Conservation (phyloP, 1,139 yeast genomes). For the Candida dubliniensis region DNA sequence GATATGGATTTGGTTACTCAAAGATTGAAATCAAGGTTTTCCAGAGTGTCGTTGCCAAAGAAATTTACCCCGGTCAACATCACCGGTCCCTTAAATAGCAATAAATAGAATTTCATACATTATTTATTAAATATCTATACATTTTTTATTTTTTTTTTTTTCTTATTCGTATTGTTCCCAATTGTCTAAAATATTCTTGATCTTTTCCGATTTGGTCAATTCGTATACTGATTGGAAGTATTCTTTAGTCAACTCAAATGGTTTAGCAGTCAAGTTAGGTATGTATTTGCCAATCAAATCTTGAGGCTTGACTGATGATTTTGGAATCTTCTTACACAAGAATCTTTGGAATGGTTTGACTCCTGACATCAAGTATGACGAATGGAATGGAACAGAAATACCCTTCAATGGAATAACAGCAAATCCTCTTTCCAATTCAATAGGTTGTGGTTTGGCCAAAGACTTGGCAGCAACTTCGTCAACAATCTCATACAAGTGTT, state of each 20-base stretch:
- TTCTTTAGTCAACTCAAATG: constrained; percentile 92
- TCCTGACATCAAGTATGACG: constrained; percentile 95
- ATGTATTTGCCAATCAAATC: constrained; percentile 92
- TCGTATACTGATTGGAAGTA: constrained; percentile 94
- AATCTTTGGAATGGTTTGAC: constrained; percentile 98
- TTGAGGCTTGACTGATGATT: constrained; percentile 92
- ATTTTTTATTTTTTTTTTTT: neutral
- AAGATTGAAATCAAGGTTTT: constrained; percentile 76
- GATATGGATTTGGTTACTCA: constrained; percentile 89
- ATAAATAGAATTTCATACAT: constrained; percentile 9
- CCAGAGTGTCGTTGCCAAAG: constrained; percentile 87
- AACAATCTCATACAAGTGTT: constrained; percentile 83
- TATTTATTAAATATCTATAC: neutral
- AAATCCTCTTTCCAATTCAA: constrained; percentile 94
- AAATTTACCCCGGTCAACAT: constrained; percentile 88
- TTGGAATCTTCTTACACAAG: constrained; percentile 92
- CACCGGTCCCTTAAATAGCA: constrained; percentile 57
- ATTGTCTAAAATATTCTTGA: constrained; percentile 85
- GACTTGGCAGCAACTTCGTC: constrained; percentile 82
- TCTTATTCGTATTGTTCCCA: constrained; percentile 77
- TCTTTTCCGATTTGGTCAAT: constrained; percentile 87
- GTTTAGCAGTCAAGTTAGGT: constrained; percentile 98
- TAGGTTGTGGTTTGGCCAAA: constrained; percentile 88
- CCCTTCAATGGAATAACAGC: constrained; percentile 98
- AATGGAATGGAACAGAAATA: constrained; percentile 98